Base-by-base conservation (phyloP, 805 yeast species). In the Yarrowia hollandica region DNA sequence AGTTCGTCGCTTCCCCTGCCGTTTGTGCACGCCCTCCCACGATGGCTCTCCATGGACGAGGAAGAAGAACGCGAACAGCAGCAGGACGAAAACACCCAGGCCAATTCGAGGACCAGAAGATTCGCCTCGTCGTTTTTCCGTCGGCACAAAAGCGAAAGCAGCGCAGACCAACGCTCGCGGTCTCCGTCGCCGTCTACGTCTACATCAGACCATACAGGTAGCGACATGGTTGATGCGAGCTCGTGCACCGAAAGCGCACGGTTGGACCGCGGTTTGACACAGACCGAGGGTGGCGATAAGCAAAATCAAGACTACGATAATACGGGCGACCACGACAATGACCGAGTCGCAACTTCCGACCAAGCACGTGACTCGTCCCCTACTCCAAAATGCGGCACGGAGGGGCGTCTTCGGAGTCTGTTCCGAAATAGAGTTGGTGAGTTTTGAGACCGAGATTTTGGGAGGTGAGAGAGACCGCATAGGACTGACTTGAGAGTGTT, bases 31-130 rank as follows among this genome's bases (percentile, higher is more conserved):
- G 39, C 55, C 8, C 11, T 33, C 10, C 55, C 55, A 0, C 38
- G 39, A 6, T 33, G 55, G 39, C 21, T 31, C n/a, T 31, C 55
- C 8, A 48, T 48, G 39, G 55, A 48, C 30, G 55, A 48, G 15
- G 55, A 28, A 4, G 39, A 48, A n/a, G 55, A 48, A 15, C n/a
- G 39, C 11, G 11, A 33, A 4, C 30, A 15, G 2, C 39, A 33
- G 16, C 39, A 48, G 30, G 11, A 11, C 2, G 31, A 31, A 2
- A 48, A 48, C 8, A 48, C 55, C 11, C 19, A 21, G 2, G 22
- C 22, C 2, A 48, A 48, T 15, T n/a, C n/a, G n/a, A n/a, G n/a
- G n/a, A 22, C 55, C 3, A 28, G 39, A n/a, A 9, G 30, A 4
- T 11, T 31, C 2, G 28, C 26, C 1, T 5, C 28, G n/a, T 11